phyloP scores from a whole-genome alignment of 441 rosid genomes.

The Flueggea neowawraea region DNA sequence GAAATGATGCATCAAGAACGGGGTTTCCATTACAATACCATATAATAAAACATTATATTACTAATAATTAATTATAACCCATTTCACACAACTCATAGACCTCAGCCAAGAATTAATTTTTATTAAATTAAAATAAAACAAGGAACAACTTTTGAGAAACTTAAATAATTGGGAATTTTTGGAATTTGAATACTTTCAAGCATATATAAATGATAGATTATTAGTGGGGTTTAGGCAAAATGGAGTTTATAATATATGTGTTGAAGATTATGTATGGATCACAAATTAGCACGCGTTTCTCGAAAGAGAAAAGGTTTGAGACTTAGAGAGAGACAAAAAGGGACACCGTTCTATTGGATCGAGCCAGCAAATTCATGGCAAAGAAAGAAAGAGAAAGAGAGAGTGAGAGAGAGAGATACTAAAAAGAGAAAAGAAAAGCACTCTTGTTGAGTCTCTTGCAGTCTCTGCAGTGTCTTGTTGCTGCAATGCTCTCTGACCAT shows the following conservation, averaged over 20 bases:
- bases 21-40: constrained; percentile 33
- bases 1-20: constrained; percentile 71
- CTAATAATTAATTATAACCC: not conserved
- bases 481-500: constrained; percentile 31
- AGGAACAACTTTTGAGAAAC: not conserved
- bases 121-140: not conserved
- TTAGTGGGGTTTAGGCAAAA: too few relatives aligned
- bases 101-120: not conserved
- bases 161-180: not conserved
- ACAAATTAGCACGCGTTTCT: constrained; percentile 39
- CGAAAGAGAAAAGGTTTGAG: constrained; percentile 20
- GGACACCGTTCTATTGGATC: constrained; percentile 32
- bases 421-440: constrained; percentile 18
- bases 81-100: not conserved
- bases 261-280: constrained; percentile 16
- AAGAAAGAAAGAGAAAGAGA: not conserved
- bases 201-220: not conserved
- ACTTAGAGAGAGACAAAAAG: constrained; percentile 4
- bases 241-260: not conserved
- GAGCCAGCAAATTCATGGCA: constrained; percentile 22
- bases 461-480: constrained; percentile 24
- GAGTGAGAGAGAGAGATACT: not conserved
- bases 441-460: constrained; percentile 22
- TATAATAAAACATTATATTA: not conserved
- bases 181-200: not conserved